Evolutionary conservation across 495 filamentous ascomycete genomes (phyloP).

Genomic region (Massariosphaeria phaeospora): DNA sequence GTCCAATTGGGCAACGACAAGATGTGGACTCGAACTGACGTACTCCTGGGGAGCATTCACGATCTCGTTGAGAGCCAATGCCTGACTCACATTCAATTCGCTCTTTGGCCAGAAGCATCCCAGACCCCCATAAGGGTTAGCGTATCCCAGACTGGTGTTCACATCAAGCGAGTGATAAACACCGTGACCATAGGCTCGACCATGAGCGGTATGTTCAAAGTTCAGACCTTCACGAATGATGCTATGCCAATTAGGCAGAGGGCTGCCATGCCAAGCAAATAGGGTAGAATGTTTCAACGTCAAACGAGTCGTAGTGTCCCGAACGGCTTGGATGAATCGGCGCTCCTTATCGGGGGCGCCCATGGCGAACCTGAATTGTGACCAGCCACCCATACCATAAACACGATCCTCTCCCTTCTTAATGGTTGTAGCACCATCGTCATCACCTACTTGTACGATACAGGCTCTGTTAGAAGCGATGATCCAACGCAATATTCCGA

Average conservation of each 20-base stretch:
- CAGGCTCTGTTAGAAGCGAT: conserved; percentile 86
- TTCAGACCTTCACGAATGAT: conserved; percentile 81
- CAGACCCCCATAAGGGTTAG: conserved; percentile 16
- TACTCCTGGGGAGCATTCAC: conserved; percentile 69
- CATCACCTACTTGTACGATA: conserved; percentile 64
- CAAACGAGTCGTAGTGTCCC: conserved; percentile 42
- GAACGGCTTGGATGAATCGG: conserved; percentile 64
- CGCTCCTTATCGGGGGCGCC: conserved; percentile 87
- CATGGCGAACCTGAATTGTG: conserved; percentile 84
- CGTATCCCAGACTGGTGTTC: conserved; percentile 55
- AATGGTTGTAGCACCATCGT: neutral
- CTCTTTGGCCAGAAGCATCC: conserved; percentile 60
- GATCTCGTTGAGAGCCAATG: conserved; percentile 82
- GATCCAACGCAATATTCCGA: conserved; percentile 78
- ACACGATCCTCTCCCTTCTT: conserved; percentile 50
- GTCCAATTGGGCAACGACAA: conserved; percentile 70
- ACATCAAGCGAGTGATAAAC: conserved; percentile 69
- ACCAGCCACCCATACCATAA: conserved; percentile 59
- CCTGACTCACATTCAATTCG: conserved; percentile 50
- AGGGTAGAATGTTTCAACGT: conserved; percentile 57
- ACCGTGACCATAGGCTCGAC: conserved; percentile 72
- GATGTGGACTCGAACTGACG: conserved; percentile 50
- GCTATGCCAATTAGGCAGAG: conserved; percentile 76
- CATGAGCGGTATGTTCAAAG: conserved; percentile 57
- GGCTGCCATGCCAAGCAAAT: conserved; percentile 82